Evolutionary conservation across 2,329 filamentous ascomycete species (phyloP), one percentile per base, ranked within the genome.

Genomic region (Talaromyces sp.): DNA sequence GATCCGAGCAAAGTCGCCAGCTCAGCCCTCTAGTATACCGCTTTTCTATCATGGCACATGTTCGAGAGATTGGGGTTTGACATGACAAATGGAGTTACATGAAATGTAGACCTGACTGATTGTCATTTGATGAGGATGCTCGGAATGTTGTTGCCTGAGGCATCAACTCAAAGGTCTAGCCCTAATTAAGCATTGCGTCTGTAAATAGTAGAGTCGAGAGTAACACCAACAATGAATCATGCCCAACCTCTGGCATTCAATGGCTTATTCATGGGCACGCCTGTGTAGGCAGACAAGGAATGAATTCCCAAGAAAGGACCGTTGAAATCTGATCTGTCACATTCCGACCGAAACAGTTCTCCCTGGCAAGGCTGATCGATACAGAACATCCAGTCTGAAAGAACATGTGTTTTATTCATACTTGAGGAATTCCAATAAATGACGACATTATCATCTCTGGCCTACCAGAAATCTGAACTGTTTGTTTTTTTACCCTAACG

Each of bases 71-170:
- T 33, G 48, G 16, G 16, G 10, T 22, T 35, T 37, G 31, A 6
- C 33, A 24, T 56, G n/a, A 39, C 33, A 22, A 56, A 39, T 24
- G 31, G n/a, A 56, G n/a, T 56, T 56, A 56, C 52, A 31, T 31
- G 27, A 31, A 43, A 47, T n/a, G 19, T 24, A 11, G 4, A 52
- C 33, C 19, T 14, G 37, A 1, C 24, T n/a, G 47, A n/a, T 13
- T 48, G 45, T 50, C 47, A 50, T 13, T 50, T 27, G 47, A 31
- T 16, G 22, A 48, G 45, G 1, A 24, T 19, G 27, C 5, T 3
- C 35, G 56, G 56, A 59, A 59, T 59, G 56, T 39, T 59, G 56
- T 39, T 59, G 56, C 56, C 56, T 59, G 37, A 59, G 56, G 56
- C 56, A 57, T 16, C 11, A 0, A 57, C 6, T 7, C 14, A 41